A percentile compares a stretch with the other conserved stretches of the same genome.
phyloP scores from a whole-genome alignment of 2,329 filamentous ascomycete genomes.

The Xylaria sp. region DNA sequence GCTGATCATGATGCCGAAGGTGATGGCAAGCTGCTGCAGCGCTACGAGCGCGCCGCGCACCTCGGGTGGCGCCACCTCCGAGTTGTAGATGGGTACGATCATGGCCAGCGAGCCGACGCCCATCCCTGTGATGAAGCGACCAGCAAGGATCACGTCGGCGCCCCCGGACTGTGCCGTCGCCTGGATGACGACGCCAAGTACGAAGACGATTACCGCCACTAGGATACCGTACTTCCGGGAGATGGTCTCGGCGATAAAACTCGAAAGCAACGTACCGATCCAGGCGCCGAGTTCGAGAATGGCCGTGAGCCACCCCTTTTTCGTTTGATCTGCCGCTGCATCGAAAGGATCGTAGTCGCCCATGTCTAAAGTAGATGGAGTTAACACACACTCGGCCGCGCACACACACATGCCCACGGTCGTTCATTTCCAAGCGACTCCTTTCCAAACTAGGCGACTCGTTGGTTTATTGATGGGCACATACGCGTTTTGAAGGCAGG shows the following conservation, averaged over 20 bases:
- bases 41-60: conserved; percentile 47
- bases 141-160: conserved; percentile 65
- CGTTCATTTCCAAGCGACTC: too few relatives aligned
- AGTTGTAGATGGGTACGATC: conserved; percentile 62
- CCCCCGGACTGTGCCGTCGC: conserved; percentile 60
- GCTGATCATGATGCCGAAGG: conserved; percentile 65
- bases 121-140: conserved; percentile 74
- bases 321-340: conserved; percentile 49
- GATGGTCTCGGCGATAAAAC: conserved; percentile 70
- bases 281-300: conserved; percentile 78
- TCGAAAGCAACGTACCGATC: conserved; percentile 71
- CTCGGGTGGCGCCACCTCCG: conserved; percentile 49
- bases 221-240: conserved; percentile 72
- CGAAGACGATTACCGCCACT: conserved; percentile 67
- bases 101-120: conserved; percentile 70
- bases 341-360: conserved; percentile 53
- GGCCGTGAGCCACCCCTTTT: conserved; percentile 63
- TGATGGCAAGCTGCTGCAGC: conserved; percentile 55
- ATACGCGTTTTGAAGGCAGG: conserved; percentile 53
- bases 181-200: conserved; percentile 71
- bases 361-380: conserved; percentile 48
- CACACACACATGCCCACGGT: too few relatives aligned
- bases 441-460: neutral
- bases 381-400: too few relatives aligned
- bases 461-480: conserved; percentile 29